Percentiles rank a stretch among this genome's conserved stretches.
Evolutionary conservation across 148 eudicot species (phyloP).

Genomic region (Dianthus caryophyllus): DNA sequence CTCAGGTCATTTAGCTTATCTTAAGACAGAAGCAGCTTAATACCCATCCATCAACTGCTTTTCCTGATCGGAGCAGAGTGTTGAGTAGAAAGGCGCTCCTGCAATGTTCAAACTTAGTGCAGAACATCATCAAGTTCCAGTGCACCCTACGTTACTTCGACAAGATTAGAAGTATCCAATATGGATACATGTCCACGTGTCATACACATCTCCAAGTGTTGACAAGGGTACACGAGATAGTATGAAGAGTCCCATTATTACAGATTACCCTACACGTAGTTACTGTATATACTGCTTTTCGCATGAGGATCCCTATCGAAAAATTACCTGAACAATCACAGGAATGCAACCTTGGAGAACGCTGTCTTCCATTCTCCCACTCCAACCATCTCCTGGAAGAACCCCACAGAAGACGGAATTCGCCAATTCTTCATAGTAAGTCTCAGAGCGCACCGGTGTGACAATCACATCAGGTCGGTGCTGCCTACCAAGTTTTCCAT

Average conservation of each 20-base stretch:
- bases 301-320: neutral
- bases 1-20: neutral
- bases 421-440: slow-evolving; percentile 64
- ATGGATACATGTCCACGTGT: no score
- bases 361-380: slow-evolving; percentile 99
- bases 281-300: neutral
- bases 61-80: neutral
- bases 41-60: neutral
- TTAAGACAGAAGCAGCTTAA: neutral
- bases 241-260: no score
- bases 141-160: neutral
- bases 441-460: slow-evolving; percentile 61
- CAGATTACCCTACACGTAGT: no score
- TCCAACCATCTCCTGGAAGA: slow-evolving; percentile 99
- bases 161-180: no score
- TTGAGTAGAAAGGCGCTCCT: neutral
- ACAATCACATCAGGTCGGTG: slow-evolving; percentile 76
- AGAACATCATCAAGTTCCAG: neutral
- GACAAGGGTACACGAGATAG: no score
- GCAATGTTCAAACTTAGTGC: neutral
- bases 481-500: slow-evolving; percentile 87
- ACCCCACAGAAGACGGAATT: slow-evolving; percentile 89
- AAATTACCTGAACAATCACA: slow-evolving; percentile 80
- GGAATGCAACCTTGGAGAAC: slow-evolving; percentile 95
- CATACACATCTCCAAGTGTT: no score